phyloP scores from a whole-genome alignment of 2,329 filamentous ascomycete genomes.

The Cladosporium sphaerospermum region DNA sequence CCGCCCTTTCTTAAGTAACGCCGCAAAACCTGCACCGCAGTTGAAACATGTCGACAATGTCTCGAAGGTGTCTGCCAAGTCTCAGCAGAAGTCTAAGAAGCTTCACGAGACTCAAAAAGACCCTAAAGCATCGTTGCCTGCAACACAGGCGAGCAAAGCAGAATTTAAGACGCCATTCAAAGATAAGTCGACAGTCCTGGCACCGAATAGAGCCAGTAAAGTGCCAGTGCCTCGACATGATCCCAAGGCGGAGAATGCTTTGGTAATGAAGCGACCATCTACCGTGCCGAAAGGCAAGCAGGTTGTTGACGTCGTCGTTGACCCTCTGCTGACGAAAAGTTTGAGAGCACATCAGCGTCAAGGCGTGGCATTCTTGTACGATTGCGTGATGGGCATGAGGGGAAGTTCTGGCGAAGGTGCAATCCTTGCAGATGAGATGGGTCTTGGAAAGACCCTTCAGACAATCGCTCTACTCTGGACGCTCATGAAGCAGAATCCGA shows the following conservation, averaged over 20 bases:
- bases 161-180: conserved; percentile 56
- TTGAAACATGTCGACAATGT: conserved; percentile 23
- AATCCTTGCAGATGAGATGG: conserved; percentile 71
- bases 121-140: conserved; percentile 33
- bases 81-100: conserved; percentile 28
- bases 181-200: conserved; percentile 39
- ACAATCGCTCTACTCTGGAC: conserved; percentile 69
- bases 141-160: conserved; percentile 36
- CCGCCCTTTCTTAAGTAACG: conserved; percentile 22
- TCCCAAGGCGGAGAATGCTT: conserved; percentile 51
- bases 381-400: conserved; percentile 69
- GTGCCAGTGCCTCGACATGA: conserved; percentile 59
- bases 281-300: conserved; percentile 54
- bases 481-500: conserved; percentile 63
- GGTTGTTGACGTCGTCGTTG: conserved; percentile 66
- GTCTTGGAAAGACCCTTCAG: conserved; percentile 66
- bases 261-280: conserved; percentile 61
- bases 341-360: conserved; percentile 63
- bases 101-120: conserved; percentile 35
- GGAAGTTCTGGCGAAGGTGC: conserved; percentile 61
- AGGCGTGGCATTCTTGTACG: conserved; percentile 65
- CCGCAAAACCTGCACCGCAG: conserved; percentile 24
- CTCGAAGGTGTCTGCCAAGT: conserved; percentile 23
- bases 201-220: conserved; percentile 39
- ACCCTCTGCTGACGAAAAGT: conserved; percentile 57